phyloP scores from a whole-genome alignment of 495 filamentous ascomycete species.

The Chaetomium cochliodes region DNA sequence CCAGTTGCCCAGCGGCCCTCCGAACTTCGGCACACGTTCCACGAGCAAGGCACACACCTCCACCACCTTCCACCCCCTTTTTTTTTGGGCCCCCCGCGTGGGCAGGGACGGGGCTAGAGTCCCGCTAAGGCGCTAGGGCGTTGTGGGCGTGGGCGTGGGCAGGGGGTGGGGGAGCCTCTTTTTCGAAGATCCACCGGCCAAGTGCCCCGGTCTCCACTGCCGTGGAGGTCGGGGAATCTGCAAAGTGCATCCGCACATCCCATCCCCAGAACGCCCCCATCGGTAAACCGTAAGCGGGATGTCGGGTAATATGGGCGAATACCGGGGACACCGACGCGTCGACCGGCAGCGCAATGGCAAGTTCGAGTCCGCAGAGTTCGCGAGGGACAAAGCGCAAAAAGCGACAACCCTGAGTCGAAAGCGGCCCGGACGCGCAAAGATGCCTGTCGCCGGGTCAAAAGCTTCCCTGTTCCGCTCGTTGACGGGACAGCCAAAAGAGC shows the following conservation, averaged over 20 bases:
- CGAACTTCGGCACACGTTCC: background rate
- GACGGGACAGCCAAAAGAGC: background rate
- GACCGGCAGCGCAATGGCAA: background rate
- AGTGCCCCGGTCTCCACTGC: background rate
- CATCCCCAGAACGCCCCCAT: background rate
- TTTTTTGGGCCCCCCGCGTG: slow-evolving; percentile 7
- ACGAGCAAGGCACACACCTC: background rate
- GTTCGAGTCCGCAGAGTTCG: background rate
- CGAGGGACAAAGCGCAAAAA: background rate
- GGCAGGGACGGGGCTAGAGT: background rate
- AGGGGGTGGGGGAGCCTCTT: background rate
- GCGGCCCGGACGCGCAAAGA: background rate
- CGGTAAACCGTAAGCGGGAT: background rate
- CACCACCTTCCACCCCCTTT: background rate
- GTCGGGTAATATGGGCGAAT: slow-evolving; percentile 6
- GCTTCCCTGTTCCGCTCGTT: background rate
- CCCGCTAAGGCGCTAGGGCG: slow-evolving; percentile 1
- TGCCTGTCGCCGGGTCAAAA: slow-evolving; percentile 9
- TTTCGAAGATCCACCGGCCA: background rate
- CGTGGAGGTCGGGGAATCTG: slow-evolving; percentile 12
- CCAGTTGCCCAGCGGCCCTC: slow-evolving; percentile 11
- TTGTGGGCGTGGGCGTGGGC: too few relatives aligned
- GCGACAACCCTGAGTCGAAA: background rate
- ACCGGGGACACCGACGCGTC: background rate
- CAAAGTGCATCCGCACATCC: slow-evolving; percentile 18